Base-by-base conservation (phyloP, 2,329 filamentous ascomycete species). In the Sporothrix brasiliensis region DNA sequence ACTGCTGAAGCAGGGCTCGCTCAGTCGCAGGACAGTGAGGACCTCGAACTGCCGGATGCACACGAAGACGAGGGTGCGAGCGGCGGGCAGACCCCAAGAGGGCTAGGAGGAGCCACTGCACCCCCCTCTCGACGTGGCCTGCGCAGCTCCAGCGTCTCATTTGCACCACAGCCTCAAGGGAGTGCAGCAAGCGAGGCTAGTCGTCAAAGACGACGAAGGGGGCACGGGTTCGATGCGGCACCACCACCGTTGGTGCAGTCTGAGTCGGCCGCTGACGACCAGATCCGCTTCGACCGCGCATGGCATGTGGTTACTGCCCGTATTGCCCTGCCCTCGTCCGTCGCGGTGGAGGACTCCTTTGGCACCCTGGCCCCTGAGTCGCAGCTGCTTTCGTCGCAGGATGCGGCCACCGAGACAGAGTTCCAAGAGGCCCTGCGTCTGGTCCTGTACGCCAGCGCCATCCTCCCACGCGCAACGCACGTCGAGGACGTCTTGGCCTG, bases 301-400 rank as follows among this genome's bases (percentile, higher is more conserved):
- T 90, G 88, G 88, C 85, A 88, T 76, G 79, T 82, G 39, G 87
- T 89, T 72, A 89, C 87, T 19, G 82, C 85, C 41, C 81, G 81
- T 47, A 85, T 90, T 60, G 82, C 83, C 61, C 80, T 90, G 27
- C 86, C 87, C 10, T 78, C 82, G n/a, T 86, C 85, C 11, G 84
- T 86, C 56, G 80, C 86, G 2, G 82, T 80, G 9, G 84, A 87
- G 75, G 85, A 87, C 75, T 85, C 84, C 30, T 86, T 86, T 75
- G 85, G 85, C 41, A 78, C 81, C 27, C 76, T 85, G 63, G 76
- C 79, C 50, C 79, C 83, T 19, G 81, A 81, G 74, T 79, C 78
- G 9, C 79, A 81, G 73, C 27, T 50, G 50, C 71, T 70, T 27
- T 72, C 72, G 60, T 80, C 81, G 16, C 82, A 58, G 81, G 75